A percentile compares a stretch with the other conserved stretches of the same genome.
Conservation (phyloP, 768 basidiomycete genomes). For the Naganishia vishniacii region DNA sequence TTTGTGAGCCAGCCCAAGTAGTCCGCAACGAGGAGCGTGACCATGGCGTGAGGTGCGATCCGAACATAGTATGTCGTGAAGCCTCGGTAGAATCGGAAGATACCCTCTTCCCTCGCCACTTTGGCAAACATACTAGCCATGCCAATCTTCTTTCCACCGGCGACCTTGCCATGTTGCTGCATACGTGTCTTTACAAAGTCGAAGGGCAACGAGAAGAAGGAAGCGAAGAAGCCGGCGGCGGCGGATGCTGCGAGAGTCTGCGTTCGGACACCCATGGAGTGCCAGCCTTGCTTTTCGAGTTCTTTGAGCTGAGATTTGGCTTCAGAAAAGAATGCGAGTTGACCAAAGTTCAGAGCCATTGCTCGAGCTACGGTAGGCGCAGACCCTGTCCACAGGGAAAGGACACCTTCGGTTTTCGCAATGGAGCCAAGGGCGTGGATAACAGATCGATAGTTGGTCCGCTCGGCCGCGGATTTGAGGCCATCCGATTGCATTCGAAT, state of each 20-base stretch:
- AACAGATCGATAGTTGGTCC: slow-evolving; percentile 27
- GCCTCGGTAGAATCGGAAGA: slow-evolving; percentile 27
- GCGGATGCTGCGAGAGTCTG: slow-evolving; percentile 26
- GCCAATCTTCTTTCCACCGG: slow-evolving; percentile 17
- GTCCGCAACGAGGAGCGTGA: slow-evolving; percentile 30
- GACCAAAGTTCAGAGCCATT: slow-evolving; percentile 32
- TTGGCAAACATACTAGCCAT: slow-evolving; percentile 27
- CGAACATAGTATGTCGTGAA: slow-evolving; percentile 28
- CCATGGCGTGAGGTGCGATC: slow-evolving; percentile 31
- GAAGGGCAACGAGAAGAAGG: slow-evolving; percentile 31
- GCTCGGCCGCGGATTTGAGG: slow-evolving; percentile 25
- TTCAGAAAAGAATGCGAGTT: slow-evolving; percentile 31
- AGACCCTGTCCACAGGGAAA: slow-evolving; percentile 26
- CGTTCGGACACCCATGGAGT: not conserved
- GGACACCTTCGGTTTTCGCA: slow-evolving; percentile 26
- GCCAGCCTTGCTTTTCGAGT: slow-evolving; percentile 16
- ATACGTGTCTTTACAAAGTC: slow-evolving; percentile 30
- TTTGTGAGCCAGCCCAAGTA: slow-evolving; percentile 29
- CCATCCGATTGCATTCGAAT: slow-evolving; percentile 31
- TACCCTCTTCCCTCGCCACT: slow-evolving; percentile 27
- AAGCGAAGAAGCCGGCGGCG: slow-evolving; percentile 29
- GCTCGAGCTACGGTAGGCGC: slow-evolving; percentile 27
- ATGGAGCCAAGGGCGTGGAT: slow-evolving; percentile 27
- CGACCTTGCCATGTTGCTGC: slow-evolving; percentile 25
- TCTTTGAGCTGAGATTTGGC: slow-evolving; percentile 27